Evolutionary conservation across 2,329 filamentous ascomycete genomes (phyloP), one percentile per base, ranked within the genome.

Genomic region (Pseudogymnoascus sp.): DNA sequence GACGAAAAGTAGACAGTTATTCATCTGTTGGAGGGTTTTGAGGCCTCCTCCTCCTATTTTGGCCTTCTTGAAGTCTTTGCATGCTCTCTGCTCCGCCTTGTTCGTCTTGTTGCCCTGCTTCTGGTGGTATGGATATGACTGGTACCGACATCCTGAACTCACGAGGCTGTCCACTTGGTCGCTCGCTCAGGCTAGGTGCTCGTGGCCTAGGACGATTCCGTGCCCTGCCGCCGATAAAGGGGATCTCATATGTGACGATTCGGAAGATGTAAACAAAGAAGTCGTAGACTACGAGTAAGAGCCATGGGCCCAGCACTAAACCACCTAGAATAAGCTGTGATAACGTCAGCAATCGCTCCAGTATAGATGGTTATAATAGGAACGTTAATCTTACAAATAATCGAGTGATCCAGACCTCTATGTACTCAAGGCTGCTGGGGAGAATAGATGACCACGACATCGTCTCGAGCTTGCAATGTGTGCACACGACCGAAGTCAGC

Each of bases 401-500:
- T 8, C 83, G 79, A 52, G 81, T 80, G 62, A 84, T 75, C 84
- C 84, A 88, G 60, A 78, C 80, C 71, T 89, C 86, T 60, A 87
- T 71, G 39, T 77, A 76, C 42, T 76, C 79, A 61, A 87, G 76
- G 62, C 80, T 76, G 15, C 79, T 75, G 1, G 86, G 86, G 35
- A 89, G 79, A 63, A 89, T 80, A 1, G 86, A 88, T 66, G 85
- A 84, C 77, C 83, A 81, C 48, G 81, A 80, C 86, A 88, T 88
- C n/a, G 35, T 55, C n/a, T 18, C 48, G 48, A 55, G 29, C 48
- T 55, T 33, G 48, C 48, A 29, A 33, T 31, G 1, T 55, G 48
- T 18, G 48, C 48, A 31, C 48, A 55, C 48, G 48, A 55, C 8
- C 48, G 29, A 33, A 12, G 9, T n/a, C 21, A 2, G 29, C 18